phyloP scores from a whole-genome alignment of 164 flowering plant genomes.

The Akebia trifoliata region DNA sequence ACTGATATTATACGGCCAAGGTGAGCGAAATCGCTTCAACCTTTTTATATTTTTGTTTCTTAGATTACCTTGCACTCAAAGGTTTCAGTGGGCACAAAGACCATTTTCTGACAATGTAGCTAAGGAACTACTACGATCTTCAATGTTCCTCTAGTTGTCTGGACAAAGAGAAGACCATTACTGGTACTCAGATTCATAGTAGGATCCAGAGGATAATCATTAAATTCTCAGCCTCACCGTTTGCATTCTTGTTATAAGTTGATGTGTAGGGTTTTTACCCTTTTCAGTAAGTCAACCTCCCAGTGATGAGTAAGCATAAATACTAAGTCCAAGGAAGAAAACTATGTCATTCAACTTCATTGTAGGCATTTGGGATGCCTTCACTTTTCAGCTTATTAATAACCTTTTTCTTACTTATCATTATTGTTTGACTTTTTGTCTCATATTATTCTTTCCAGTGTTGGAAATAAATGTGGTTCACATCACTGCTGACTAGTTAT shows the following conservation, averaged over 20 bases:
- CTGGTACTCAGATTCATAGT: neutral
- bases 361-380: neutral
- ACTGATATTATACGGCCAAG: slow-evolving; percentile 82
- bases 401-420: neutral
- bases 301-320: neutral
- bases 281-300: neutral
- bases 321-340: neutral
- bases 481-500: neutral
- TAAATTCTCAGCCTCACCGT: neutral
- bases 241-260: neutral
- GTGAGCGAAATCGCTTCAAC: slow-evolving; percentile 27
- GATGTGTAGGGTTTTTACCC: neutral
- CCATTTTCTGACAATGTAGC: no score
- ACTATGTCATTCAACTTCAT: neutral
- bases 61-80: slow-evolving; percentile 1
- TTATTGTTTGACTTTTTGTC: neutral
- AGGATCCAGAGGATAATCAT: neutral
- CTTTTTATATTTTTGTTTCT: neutral
- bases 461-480: neutral
- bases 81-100: no score
- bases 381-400: neutral
- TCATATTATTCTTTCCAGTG: neutral
- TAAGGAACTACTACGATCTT: no score
- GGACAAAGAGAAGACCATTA: neutral
- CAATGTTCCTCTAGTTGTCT: neutral